phyloP scores from a whole-genome alignment of 2,329 filamentous ascomycete genomes.

The Orbilia brochopaga region DNA sequence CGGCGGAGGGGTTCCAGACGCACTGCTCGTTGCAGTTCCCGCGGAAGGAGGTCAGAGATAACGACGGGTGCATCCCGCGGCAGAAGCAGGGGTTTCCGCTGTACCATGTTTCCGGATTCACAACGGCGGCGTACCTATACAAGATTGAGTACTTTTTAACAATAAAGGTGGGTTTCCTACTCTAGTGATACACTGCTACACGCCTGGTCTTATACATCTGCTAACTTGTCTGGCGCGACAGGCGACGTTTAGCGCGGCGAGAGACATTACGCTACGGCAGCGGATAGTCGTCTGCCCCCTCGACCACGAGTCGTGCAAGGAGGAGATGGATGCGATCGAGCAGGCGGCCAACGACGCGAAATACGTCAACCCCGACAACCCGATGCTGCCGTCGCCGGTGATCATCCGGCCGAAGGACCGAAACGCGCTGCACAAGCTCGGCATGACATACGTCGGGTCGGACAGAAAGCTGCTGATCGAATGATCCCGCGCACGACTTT shows the following conservation, averaged over 20 bases:
- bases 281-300: constrained; percentile 95
- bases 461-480: constrained; percentile 70
- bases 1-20: constrained; percentile 89
- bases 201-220: not conserved
- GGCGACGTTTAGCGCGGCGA: constrained; percentile 64
- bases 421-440: constrained; percentile 66
- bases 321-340: constrained; percentile 98
- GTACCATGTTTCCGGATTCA: constrained; percentile 88
- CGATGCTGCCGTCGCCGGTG: constrained; percentile 83
- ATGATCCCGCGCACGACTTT: constrained; percentile 58
- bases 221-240: constrained; percentile 11
- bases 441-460: constrained; percentile 69
- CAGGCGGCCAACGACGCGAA: constrained; percentile 92
- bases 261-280: constrained; percentile 86
- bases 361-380: constrained; percentile 84
- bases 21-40: constrained; percentile 92
- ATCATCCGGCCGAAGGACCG: constrained; percentile 81
- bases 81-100: constrained; percentile 86
- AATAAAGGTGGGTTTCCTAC: constrained; percentile 77
- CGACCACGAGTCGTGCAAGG: constrained; percentile 93
- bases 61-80: constrained; percentile 83
- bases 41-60: constrained; percentile 82
- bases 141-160: constrained; percentile 88
- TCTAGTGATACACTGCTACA: constrained; percentile 1
- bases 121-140: constrained; percentile 90